Evolutionary conservation across 805 yeast genomes (phyloP).

Genomic region (Candida montana): DNA sequence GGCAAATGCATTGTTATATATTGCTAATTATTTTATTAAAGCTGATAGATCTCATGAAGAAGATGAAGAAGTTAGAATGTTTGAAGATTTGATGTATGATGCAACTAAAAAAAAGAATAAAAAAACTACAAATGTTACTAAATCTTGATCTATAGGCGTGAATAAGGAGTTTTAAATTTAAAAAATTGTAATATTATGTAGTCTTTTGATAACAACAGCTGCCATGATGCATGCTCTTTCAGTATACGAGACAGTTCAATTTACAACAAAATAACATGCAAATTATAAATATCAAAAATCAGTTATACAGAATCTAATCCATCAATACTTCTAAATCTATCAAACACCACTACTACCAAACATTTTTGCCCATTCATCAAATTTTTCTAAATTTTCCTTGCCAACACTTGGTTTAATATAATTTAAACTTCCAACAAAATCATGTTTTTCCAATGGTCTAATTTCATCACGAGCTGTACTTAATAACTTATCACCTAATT

Average conservation of each 20-base stretch:
- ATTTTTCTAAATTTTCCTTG: conserved; percentile 66
- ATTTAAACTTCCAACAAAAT: conserved; percentile 69
- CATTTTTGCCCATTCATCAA: conserved; percentile 83
- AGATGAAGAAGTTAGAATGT: conserved; percentile 85
- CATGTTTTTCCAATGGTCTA: conserved; percentile 69
- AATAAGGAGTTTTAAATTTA: too few relatives aligned
- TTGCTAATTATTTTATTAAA: conserved; percentile 64
- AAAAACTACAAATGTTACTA: background rate
- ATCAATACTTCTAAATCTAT: background rate
- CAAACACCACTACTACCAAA: conserved; percentile 92
- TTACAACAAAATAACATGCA: too few relatives aligned
- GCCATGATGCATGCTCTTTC: too few relatives aligned
- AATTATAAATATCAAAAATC: too few relatives aligned
- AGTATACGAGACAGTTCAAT: too few relatives aligned
- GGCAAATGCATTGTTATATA: conserved; percentile 70
- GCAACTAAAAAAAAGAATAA: conserved; percentile 38
- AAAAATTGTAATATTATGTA: too few relatives aligned
- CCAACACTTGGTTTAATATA: conserved; percentile 89
- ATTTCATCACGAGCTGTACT: conserved; percentile 67
- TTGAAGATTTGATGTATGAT: conserved; percentile 89
- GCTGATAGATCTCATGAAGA: conserved; percentile 80
- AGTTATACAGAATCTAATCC: too few relatives aligned
- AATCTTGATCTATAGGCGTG: too few relatives aligned
- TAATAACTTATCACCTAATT: conserved; percentile 80
- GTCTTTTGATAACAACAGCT: too few relatives aligned